A percentile compares a stretch with the other conserved stretches of the same genome.
phyloP scores from a whole-genome alignment of 108 stramenopile species.

The Nitzschia palea region DNA sequence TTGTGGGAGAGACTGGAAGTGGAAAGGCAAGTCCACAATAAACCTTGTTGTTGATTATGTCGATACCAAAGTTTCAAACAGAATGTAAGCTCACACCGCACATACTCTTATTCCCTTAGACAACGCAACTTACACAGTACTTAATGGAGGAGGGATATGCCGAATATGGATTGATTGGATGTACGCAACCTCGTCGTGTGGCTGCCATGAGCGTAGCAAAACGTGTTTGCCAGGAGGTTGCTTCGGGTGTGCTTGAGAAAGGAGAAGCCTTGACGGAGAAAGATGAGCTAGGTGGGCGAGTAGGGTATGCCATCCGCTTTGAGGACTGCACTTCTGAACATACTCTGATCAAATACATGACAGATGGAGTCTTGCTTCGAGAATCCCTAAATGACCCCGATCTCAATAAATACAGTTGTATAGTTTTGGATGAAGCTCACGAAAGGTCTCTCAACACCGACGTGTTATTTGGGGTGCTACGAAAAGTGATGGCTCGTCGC shows the following conservation, averaged over 20 bases:
- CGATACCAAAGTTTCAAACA: not conserved
- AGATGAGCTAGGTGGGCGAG: conserved; percentile 88
- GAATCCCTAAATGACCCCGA: conserved; percentile 95
- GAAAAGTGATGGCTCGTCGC: conserved; percentile 90
- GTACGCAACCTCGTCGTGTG: conserved; percentile 95
- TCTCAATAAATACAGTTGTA: conserved; percentile 90
- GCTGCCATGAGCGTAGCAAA: conserved; percentile 99
- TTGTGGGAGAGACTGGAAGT: conserved; percentile 89
- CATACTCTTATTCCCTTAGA: conserved; percentile 62
- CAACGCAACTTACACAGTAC: conserved; percentile 98
- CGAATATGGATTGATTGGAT: conserved; percentile 94
- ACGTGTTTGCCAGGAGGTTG: conserved; percentile 96
- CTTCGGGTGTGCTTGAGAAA: conserved; percentile 55
- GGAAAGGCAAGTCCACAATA: conserved; percentile 36
- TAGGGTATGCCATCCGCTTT: conserved; percentile 99
- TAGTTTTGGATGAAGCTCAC: conserved; percentile 99
- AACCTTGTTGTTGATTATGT: not conserved
- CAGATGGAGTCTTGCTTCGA: conserved; percentile 96
- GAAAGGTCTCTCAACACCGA: conserved; percentile 96
- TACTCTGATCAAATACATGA: conserved; percentile 94
- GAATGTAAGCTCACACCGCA: not conserved
- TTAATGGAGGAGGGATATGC: conserved; percentile 94
- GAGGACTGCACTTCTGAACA: conserved; percentile 92
- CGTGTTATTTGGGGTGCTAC: conserved; percentile 96
- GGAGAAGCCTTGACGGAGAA: conserved; percentile 57